Evolutionary conservation across 345 rosid genomes (phyloP), one percentile per base, ranked within the genome.

Genomic region (Eucalyptus leucophloia): DNA sequence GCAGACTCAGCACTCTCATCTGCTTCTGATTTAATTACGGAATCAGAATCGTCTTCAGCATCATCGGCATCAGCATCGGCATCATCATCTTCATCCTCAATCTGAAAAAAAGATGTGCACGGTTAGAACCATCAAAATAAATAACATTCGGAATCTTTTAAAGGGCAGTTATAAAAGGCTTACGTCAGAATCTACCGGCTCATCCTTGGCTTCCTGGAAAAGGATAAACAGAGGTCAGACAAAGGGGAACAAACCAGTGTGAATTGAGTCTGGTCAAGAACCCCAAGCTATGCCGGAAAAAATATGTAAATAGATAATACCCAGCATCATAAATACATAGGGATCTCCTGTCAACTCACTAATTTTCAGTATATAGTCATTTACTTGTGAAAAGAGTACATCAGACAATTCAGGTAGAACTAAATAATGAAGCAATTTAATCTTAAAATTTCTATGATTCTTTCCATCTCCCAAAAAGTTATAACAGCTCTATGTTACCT

Each of bases 151-250:
- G 16, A 42, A 23, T 34, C 82, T 86, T 13, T 13, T 3, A 49
- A 65, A 65, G 28, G 34, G 72, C 30, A 47, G 23, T 13, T 32
- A 72, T 37, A 16, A 49, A 65, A 45, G 40, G 90, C 90, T 89
- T 50, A 89, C 91, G 8, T 93, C 93, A 69, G 93, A 88, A 85
- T 89, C 92, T 19, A 62, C 88, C 9, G 91, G 88, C 34, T 91
- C 91, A 45, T 69, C 87, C 91, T 90, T 91, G 1, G 91, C 23
- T 83, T 92, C 94, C 94, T 93, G 93, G 4, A 53, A 88, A 89
- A 2, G 15, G 3, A 72, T 37, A 72, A 21, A 72, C 45, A 37
- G 83, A 72, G 23, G 45, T 72, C 45, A 72, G 81, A 34, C 2
- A 19, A 37, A 72, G 8, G 14, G 28, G 28, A 37, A 37, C 26